Conservation (phyloP, 2,329 filamentous ascomycete species). For the Escovopsis sp. region DNA sequence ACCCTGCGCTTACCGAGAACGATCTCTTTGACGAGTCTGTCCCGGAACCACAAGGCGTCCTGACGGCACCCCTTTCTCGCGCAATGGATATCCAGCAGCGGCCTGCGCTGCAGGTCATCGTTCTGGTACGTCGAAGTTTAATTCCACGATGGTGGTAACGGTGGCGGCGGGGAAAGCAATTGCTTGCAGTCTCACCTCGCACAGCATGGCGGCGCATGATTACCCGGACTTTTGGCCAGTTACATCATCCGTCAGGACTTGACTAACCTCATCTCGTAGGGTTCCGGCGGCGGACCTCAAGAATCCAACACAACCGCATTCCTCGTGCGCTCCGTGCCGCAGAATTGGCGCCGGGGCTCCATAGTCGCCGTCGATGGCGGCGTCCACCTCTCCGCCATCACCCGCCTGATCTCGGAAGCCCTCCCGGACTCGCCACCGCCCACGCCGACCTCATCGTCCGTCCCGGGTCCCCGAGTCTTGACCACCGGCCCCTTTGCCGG, state of each 20-base stretch:
- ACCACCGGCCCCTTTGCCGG: constrained; percentile 66
- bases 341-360: constrained; percentile 69
- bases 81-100: constrained; percentile 12
- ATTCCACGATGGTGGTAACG: no score
- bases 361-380: constrained; percentile 89
- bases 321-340: constrained; percentile 66
- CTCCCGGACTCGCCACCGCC: constrained; percentile 21
- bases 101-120: constrained; percentile 57
- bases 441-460: constrained; percentile 5
- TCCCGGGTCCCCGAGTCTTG: constrained; percentile 34
- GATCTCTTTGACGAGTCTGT: no score
- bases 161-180: no score
- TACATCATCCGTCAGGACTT: background rate
- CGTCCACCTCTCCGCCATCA: constrained; percentile 74
- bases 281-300: constrained; percentile 74
- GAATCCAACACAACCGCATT: constrained; percentile 86
- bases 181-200: constrained; percentile 1
- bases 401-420: constrained; percentile 55
- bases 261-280: constrained; percentile 37
- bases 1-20: no score
- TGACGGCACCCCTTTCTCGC: background rate
- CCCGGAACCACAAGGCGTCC: no score
- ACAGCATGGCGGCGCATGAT: background rate
- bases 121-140: constrained; percentile 43
- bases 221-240: background rate